These are phyloP conservation scores for Tolypocladium tropicale DNA, from an alignment of 2,329 filamentous ascomycete species.

Conservation along the genomic window DNA sequence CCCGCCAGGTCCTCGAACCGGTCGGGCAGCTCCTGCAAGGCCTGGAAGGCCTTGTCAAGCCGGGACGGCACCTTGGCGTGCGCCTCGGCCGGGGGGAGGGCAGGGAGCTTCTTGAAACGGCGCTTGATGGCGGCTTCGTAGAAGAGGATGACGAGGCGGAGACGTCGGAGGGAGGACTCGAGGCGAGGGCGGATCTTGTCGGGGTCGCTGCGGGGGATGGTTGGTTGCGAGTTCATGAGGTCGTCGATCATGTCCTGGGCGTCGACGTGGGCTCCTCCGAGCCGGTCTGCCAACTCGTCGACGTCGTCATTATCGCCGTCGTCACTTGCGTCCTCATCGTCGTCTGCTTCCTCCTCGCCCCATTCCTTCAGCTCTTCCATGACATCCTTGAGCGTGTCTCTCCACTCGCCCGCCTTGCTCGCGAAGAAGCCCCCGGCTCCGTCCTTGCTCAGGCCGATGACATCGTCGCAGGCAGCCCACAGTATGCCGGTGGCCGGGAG, in stretches of 20 bases:
- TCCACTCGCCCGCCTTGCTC: constrained; percentile 61
- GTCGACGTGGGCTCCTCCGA: constrained; percentile 27
- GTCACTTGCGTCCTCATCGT: constrained; percentile 45
- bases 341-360: constrained; percentile 61
- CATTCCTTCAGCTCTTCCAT: constrained; percentile 82
- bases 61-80: constrained; percentile 24
- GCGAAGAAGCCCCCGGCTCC: constrained; percentile 64
- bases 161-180: constrained; percentile 50
- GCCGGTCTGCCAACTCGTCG: constrained; percentile 20
- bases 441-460: constrained; percentile 51
- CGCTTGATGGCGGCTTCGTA: constrained; percentile 63
- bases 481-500: constrained; percentile 63
- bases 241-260: constrained; percentile 55
- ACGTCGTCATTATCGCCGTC: constrained; percentile 31
- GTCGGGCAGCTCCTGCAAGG: constrained; percentile 52
- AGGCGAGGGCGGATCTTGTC: constrained; percentile 55
- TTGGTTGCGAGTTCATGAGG: constrained; percentile 51
- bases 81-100: constrained; percentile 24
- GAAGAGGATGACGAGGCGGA: constrained; percentile 58
- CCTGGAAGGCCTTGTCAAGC: constrained; percentile 45
- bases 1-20: constrained; percentile 60
- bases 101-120: constrained; percentile 49
- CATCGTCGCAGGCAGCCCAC: constrained; percentile 73
- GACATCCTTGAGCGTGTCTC: constrained; percentile 69
- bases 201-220: constrained; percentile 54